A percentile compares a stretch with the other conserved stretches of the same genome.
These are phyloP conservation scores for Hypoxylon rubiginosum DNA, from an alignment of 2,329 filamentous ascomycete species.

Conservation along the genomic window DNA sequence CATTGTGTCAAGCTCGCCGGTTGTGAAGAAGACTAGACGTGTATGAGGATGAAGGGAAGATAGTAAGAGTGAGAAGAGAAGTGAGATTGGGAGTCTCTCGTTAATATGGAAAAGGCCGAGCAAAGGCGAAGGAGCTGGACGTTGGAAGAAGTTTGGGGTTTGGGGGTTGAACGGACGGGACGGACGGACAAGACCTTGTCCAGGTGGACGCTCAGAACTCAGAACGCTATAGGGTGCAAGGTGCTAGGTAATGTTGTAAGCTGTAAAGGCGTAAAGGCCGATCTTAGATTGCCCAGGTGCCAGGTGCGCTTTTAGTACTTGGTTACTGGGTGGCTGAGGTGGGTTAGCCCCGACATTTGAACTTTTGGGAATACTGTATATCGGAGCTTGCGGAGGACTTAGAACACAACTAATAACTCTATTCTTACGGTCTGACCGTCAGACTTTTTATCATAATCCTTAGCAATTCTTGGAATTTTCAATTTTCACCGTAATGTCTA, in stretches of 20 bases:
- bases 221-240: not conserved
- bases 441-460: not conserved
- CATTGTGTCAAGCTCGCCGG: slow-evolving; percentile 45
- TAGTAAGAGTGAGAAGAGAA: slow-evolving; percentile 15
- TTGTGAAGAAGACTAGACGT: slow-evolving; percentile 9
- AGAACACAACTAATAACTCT: not conserved
- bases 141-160: slow-evolving; percentile 34
- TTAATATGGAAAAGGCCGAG: slow-evolving; percentile 30
- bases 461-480: not conserved
- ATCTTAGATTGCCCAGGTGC: slow-evolving; percentile 30
- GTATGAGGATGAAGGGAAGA: not conserved
- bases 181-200: slow-evolving; percentile 29
- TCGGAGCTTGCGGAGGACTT: slow-evolving; percentile 13
- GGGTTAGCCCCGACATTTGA: slow-evolving; percentile 19
- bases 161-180: slow-evolving; percentile 34
- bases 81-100: slow-evolving; percentile 22
- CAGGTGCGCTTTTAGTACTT: slow-evolving; percentile 10
- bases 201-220: too few relatives aligned
- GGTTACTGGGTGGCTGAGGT: slow-evolving; percentile 27
- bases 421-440: slow-evolving; percentile 20
- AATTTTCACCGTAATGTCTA: slow-evolving; percentile 11
- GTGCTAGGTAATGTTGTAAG: slow-evolving; percentile 9
- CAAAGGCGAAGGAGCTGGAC: slow-evolving; percentile 17
- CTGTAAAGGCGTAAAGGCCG: slow-evolving; percentile 28
- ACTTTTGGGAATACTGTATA: slow-evolving; percentile 18